Evolutionary conservation across 805 yeast species (phyloP).

Genomic region (Metschnikowia kofuensis): DNA sequence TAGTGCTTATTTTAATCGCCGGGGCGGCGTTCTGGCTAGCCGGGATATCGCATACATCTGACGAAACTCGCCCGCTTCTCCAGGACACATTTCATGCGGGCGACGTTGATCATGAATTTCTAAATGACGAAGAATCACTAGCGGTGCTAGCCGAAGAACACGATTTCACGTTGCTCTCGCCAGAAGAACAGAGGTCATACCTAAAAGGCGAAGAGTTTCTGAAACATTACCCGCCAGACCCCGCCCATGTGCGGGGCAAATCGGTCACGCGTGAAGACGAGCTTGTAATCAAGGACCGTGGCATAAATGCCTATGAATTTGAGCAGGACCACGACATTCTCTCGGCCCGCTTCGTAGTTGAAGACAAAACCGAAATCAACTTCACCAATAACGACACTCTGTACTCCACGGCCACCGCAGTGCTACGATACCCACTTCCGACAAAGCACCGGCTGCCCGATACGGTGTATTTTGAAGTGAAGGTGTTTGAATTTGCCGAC

Average conservation of each 20-base stretch:
- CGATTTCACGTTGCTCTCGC: constrained; percentile 35
- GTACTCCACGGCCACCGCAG: constrained; percentile 39
- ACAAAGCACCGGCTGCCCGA: constrained; percentile 34
- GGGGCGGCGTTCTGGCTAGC: constrained; percentile 4
- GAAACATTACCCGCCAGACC: constrained; percentile 29
- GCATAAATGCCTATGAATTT: constrained; percentile 40
- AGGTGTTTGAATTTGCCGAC: constrained; percentile 33
- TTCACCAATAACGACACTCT: constrained; percentile 37
- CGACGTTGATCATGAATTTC: constrained; percentile 35
- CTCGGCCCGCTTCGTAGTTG: constrained; percentile 35
- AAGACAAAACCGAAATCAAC: constrained; percentile 37
- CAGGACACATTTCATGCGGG: constrained; percentile 10
- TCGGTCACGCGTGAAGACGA: constrained; percentile 31
- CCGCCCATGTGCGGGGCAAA: constrained; percentile 30
- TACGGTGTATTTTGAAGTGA: constrained; percentile 61
- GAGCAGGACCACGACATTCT: constrained; percentile 33
- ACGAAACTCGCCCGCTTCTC: constrained; percentile 9
- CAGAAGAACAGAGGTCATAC: constrained; percentile 40
- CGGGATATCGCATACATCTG: not conserved
- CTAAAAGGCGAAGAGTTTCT: constrained; percentile 36
- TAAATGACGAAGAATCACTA: constrained; percentile 40
- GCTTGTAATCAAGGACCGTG: constrained; percentile 31
- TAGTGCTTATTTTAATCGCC: not conserved
- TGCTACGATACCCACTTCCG: constrained; percentile 39
- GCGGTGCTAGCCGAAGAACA: constrained; percentile 33